Base-by-base conservation (phyloP, 305 asterid genomes). In the Fraxinus ornus region DNA sequence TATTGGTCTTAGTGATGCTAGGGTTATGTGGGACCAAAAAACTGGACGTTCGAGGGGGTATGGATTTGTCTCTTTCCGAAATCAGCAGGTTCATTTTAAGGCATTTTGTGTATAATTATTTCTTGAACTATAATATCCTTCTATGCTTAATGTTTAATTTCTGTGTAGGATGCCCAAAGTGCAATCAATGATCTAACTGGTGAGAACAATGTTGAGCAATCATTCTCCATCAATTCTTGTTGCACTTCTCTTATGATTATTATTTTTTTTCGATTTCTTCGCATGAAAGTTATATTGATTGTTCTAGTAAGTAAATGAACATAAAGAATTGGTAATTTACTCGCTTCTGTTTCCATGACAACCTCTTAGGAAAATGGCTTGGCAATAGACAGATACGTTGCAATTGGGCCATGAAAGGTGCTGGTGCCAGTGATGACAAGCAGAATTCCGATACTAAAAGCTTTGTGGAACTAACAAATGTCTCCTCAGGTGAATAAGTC, bases 21-120 rank as follows among this genome's bases (percentile, higher is more conserved):
- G 97, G 91, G 98, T 95, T 57, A 95, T 93, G 98, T 95, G 98
- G 98, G 98, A 93, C 85, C 97, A 93, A 88, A 93, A 94, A 79
- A 92, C 98, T 77, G 97, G 98, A 78, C 98, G 97, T 49, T 95
- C 98, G 9, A 89, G 98, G 89, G 98, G 98, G 17, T 95, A 92
- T 88, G 98, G 98, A 76, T 95, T 95, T 86, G 98, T 95, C 74
- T 94, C 99, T 89, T 95, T 95, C 88, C 91, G 98, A 81, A 89
- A 84, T 85, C 99, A 95, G 89, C 98, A 92, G 95, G 98, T 92
- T 80, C 32, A 32, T 79, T 44, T 32, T 28, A 30, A 3, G 30
- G 47, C 64, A 55, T 79, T 77, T 44, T 77, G 21, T 81, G 17
- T 81, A 39, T 71, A n/a, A 60, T 84, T 39, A 39, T 75, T 75